Evolutionary conservation across 2,329 filamentous ascomycete genomes (phyloP).

Genomic region (Corniculantispora saksenae): DNA sequence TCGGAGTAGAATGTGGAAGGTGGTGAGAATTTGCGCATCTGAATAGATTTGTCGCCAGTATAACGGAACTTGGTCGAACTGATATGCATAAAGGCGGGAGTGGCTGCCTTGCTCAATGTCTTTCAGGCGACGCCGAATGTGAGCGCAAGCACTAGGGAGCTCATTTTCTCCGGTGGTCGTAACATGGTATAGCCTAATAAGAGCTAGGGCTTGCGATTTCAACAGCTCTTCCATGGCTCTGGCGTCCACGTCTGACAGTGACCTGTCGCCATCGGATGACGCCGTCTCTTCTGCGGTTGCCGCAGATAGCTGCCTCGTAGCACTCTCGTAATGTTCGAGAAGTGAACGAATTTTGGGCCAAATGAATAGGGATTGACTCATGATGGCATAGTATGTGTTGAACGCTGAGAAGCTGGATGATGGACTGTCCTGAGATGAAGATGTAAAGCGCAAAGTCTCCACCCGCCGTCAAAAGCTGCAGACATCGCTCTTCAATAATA

Average conservation of each 20-base stretch:
- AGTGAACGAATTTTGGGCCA: background rate
- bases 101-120: conserved; percentile 62
- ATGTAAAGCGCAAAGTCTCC: background rate
- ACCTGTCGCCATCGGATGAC: background rate
- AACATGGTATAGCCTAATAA: conserved; percentile 28
- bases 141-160: conserved; percentile 9
- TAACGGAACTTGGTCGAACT: conserved; percentile 64
- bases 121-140: conserved; percentile 47
- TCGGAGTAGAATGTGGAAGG: conserved; percentile 39
- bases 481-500: background rate
- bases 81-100: conserved; percentile 68
- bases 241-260: background rate
- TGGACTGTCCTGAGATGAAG: background rate
- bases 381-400: conserved; percentile 1
- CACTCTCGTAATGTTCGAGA: background rate
- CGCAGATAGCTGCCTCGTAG: background rate
- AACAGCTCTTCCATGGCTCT: conserved; percentile 31
- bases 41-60: conserved; percentile 74
- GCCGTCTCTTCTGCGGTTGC: background rate
- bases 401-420: background rate
- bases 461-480: background rate
- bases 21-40: conserved; percentile 67
- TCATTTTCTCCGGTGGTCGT: conserved; percentile 7
- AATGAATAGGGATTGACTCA: background rate
- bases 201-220: conserved; percentile 29